Evolutionary conservation across 2,329 filamentous ascomycete genomes (phyloP).

Genomic region (Monilinia aucupariae): DNA sequence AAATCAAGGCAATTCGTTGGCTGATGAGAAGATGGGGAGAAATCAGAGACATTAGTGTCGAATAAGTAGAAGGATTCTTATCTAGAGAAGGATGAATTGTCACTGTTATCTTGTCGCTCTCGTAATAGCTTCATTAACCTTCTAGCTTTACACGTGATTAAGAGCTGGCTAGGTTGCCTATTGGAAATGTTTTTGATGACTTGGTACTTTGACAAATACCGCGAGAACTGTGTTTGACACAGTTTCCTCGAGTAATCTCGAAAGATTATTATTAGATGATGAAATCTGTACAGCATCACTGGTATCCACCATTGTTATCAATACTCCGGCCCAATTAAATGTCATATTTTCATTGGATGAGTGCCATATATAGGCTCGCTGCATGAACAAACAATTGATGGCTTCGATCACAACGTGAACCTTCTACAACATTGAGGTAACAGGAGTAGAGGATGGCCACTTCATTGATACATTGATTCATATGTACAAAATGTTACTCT

Average conservation of each 20-base stretch:
- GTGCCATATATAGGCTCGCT: background rate
- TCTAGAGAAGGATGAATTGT: slow-evolving; percentile 11
- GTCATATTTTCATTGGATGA: background rate
- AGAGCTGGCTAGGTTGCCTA: background rate
- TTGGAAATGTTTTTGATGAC: background rate
- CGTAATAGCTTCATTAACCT: slow-evolving; percentile 16
- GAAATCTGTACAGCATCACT: background rate
- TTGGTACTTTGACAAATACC: background rate
- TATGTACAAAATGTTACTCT: background rate
- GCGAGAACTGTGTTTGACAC: background rate
- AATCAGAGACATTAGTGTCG: background rate
- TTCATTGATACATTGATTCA: slow-evolving; percentile 5
- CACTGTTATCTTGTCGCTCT: slow-evolving; percentile 15
- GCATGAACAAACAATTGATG: slow-evolving; percentile 6
- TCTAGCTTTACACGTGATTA: slow-evolving; percentile 11
- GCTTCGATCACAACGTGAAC: background rate
- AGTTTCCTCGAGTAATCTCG: background rate
- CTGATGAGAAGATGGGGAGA: background rate
- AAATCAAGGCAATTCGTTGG: slow-evolving; percentile 4
- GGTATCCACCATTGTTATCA: slow-evolving; percentile 2
- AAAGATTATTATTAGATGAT: background rate
- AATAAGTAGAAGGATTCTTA: slow-evolving; percentile 15
- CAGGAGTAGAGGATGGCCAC: background rate
- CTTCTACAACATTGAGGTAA: background rate
- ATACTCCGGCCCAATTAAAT: background rate